Percentiles rank a stretch among this genome's conserved stretches.
These are phyloP conservation scores for Cladosporium oxysporum DNA, from an alignment of 2,329 filamentous ascomycete genomes.

Conservation along the genomic window DNA sequence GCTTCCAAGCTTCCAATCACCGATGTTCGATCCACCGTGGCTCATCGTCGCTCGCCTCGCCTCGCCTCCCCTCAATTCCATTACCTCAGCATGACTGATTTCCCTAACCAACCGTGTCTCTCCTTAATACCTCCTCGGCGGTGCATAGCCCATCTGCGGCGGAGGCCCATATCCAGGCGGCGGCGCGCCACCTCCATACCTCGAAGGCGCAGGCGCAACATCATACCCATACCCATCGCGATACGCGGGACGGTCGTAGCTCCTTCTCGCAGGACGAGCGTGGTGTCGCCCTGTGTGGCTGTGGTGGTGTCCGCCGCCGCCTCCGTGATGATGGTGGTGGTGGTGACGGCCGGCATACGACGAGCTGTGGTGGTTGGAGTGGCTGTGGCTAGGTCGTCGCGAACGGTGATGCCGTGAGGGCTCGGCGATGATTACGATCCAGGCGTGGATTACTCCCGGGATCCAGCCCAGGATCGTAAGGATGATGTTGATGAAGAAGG, in stretches of 20 bases:
- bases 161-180: slow-evolving; percentile 15
- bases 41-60: not conserved
- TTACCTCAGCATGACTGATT: not conserved
- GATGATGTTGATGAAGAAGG: slow-evolving; percentile 87
- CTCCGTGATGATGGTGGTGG: not conserved
- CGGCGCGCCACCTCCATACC: slow-evolving; percentile 6
- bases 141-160: slow-evolving; percentile 16
- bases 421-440: slow-evolving; percentile 56
- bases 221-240: slow-evolving; percentile 3
- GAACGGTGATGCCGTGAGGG: not conserved
- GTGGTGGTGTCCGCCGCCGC: not conserved
- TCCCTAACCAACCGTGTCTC: not conserved
- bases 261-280: slow-evolving; percentile 3
- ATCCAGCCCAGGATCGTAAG: slow-evolving; percentile 71
- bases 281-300: slow-evolving; percentile 8
- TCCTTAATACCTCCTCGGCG: slow-evolving; percentile 11
- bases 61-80: not conserved
- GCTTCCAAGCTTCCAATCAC: not conserved
- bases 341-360: slow-evolving; percentile 2
- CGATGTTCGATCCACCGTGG: not conserved
- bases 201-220: not conserved
- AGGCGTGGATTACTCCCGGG: slow-evolving; percentile 72
- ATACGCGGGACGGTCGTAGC: slow-evolving; percentile 7
- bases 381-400: not conserved
- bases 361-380: slow-evolving; percentile 2